Percentiles rank a stretch among this genome's conserved stretches.
phyloP scores from a whole-genome alignment of 2,329 filamentous ascomycete genomes.

The Rutstroemia sydowiana region DNA sequence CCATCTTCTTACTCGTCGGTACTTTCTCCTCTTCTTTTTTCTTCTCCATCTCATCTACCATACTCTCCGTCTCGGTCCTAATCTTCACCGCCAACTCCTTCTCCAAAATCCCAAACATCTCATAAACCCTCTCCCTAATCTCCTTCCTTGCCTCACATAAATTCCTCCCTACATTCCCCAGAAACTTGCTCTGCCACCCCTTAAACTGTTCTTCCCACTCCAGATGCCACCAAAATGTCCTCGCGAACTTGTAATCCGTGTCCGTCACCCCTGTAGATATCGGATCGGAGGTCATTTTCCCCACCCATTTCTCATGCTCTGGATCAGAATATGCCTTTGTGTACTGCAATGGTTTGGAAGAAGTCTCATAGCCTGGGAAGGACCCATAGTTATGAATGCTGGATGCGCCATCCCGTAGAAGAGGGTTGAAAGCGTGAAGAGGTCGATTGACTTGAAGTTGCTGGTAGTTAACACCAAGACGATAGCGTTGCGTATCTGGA shows the following conservation, averaged over 20 bases:
- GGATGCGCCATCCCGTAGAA: neutral
- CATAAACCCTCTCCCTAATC: neutral
- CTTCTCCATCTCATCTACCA: neutral
- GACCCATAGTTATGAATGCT: neutral
- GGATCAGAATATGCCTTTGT: neutral
- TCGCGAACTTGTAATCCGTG: neutral
- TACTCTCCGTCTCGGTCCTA: neutral
- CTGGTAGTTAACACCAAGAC: constrained; percentile 50
- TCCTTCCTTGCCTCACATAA: neutral
- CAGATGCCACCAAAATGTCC: neutral
- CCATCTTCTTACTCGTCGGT: no score
- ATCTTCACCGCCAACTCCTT: neutral
- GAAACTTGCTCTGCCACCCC: neutral
- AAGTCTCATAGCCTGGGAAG: neutral
- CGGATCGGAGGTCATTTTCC: neutral
- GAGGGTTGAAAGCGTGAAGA: neutral
- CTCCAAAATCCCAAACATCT: neutral
- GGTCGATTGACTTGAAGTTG: constrained; percentile 40
- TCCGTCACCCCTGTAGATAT: neutral
- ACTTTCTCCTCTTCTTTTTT: neutral
- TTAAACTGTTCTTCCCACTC: neutral
- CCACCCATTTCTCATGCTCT: neutral
- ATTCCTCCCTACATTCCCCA: neutral
- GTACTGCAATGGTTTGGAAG: neutral
- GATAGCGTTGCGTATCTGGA: constrained; percentile 53